phyloP scores from a whole-genome alignment of 2,329 filamentous ascomycete genomes.

The Ophiognomonia clavigignenti-juglandacearum region DNA sequence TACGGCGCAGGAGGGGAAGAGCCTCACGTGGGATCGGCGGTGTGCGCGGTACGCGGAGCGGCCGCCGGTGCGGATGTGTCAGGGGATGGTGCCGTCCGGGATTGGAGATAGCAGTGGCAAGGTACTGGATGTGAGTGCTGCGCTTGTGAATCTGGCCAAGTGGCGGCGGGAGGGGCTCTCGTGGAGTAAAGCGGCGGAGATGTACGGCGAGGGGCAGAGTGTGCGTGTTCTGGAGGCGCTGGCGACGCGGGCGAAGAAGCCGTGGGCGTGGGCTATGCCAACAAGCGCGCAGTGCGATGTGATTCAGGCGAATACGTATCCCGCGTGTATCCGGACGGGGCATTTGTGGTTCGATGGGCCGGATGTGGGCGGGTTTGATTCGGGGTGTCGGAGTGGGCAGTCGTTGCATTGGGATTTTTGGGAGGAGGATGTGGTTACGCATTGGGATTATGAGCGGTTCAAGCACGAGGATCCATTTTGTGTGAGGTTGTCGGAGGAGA shows the following conservation, averaged over 20 bases:
- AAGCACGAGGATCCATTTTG: neutral
- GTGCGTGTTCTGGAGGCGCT: neutral
- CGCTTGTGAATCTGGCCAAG: neutral
- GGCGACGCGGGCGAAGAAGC: neutral
- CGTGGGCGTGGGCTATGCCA: neutral
- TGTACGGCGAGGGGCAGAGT: neutral
- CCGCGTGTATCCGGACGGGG: neutral
- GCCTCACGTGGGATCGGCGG: neutral
- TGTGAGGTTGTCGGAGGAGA: neutral
- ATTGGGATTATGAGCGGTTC: neutral
- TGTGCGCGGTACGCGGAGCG: neutral
- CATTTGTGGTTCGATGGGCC: neutral
- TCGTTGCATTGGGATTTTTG: neutral
- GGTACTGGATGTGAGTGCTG: neutral
- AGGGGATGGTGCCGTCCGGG: neutral
- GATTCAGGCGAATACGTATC: neutral
- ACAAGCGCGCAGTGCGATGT: neutral
- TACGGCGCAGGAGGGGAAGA: neutral
- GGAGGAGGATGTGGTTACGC: neutral
- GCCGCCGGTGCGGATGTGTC: neutral
- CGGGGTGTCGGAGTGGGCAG: neutral
- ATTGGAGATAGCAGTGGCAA: too few relatives aligned
- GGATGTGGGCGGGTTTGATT: neutral
- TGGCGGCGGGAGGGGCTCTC: neutral
- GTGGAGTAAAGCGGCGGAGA: neutral